Evolutionary conservation across 1,139 yeast genomes (phyloP).

Genomic region (Oligophagozyma castellii): DNA sequence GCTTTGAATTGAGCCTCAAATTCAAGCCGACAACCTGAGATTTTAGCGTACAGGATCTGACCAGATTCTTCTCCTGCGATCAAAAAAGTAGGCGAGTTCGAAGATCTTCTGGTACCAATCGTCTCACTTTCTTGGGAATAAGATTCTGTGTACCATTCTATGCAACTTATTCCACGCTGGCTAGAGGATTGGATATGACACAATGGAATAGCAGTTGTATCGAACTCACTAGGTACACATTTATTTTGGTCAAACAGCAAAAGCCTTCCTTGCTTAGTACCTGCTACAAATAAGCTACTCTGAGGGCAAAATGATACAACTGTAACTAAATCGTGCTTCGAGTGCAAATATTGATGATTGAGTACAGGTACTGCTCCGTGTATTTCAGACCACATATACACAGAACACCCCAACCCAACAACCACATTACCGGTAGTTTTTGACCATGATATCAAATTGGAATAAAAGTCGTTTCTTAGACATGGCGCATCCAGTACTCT

Average conservation of each 20-base stretch:
- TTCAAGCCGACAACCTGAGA: background rate
- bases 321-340: constrained; percentile 33
- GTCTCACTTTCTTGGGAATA: constrained; percentile 54
- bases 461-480: constrained; percentile 66
- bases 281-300: constrained; percentile 39
- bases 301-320: constrained; percentile 42
- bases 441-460: constrained; percentile 71
- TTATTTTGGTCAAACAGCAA: constrained; percentile 29
- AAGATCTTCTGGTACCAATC: too few species aligned
- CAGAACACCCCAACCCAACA: constrained; percentile 52
- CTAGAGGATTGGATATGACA: constrained; percentile 21
- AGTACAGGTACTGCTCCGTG: constrained; percentile 33
- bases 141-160: constrained; percentile 38
- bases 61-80: constrained; percentile 5
- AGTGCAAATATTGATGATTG: constrained; percentile 17
- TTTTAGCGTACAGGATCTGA: background rate
- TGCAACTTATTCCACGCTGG: constrained; percentile 39
- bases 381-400: constrained; percentile 53
- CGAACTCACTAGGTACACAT: constrained; percentile 4
- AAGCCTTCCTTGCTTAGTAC: constrained; percentile 40
- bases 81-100: constrained; percentile 47
- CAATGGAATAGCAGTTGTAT: constrained; percentile 7
- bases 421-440: constrained; percentile 37
- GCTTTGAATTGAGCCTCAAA: constrained; percentile 33
- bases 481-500: constrained; percentile 62